phyloP scores from a whole-genome alignment of 257 asterid species.

The Parsonsia alboflavescens region DNA sequence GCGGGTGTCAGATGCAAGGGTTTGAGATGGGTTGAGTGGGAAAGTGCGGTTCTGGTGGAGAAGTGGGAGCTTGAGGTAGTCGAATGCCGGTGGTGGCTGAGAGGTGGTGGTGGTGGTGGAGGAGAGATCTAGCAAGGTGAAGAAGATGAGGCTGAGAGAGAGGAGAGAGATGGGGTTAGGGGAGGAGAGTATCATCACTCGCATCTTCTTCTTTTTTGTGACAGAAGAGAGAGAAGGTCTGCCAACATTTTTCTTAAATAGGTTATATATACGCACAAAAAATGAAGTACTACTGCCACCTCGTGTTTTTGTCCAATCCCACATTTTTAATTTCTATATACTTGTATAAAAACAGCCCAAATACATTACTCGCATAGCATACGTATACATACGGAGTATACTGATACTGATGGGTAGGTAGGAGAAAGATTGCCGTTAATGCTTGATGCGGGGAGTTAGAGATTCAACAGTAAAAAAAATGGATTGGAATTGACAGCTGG shows the following conservation, averaged over 20 bases:
- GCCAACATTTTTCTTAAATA: conserved; percentile 5
- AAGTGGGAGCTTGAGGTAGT: conserved; percentile 55
- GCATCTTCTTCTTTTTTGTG: not conserved
- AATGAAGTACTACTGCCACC: not conserved
- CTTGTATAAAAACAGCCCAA: not conserved
- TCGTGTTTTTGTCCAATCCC: not conserved
- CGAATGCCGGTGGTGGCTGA: conserved; percentile 1
- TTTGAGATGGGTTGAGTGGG: conserved; percentile 45
- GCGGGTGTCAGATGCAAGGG: conserved; percentile 53
- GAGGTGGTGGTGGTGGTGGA: not conserved
- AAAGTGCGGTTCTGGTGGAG: conserved; percentile 46
- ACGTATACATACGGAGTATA: not conserved
- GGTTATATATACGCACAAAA: not conserved
- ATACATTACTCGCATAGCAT: too few species aligned
- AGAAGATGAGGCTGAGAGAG: conserved; percentile 20
- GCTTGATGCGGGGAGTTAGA: not conserved
- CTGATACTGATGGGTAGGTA: not conserved
- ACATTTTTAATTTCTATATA: not conserved
- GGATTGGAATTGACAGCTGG: too few species aligned
- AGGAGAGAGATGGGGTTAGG: conserved; percentile 16
- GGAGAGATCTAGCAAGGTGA: conserved; percentile 21
- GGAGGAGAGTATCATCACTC: conserved; percentile 21
- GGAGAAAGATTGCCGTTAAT: not conserved
- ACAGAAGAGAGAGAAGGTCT: not conserved
- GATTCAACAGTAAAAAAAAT: not conserved